These are phyloP conservation scores for Candida maris DNA, from an alignment of 805 yeast species.

Conservation along the genomic window DNA sequence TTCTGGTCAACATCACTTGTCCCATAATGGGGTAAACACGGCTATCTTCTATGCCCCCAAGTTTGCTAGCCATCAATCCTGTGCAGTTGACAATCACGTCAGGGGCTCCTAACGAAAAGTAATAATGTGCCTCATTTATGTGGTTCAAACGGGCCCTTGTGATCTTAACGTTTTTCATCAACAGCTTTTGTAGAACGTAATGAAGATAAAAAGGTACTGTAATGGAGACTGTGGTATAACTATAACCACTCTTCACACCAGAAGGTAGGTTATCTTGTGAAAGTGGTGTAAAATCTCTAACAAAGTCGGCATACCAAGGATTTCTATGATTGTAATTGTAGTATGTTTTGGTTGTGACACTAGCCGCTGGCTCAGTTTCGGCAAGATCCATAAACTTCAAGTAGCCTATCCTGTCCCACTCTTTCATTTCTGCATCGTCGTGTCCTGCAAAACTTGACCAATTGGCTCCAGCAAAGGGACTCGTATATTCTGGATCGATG, in stretches of 20 bases:
- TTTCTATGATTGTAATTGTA: slow-evolving; percentile 19
- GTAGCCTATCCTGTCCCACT: slow-evolving; percentile 50
- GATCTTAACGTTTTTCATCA: slow-evolving; percentile 39
- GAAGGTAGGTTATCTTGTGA: slow-evolving; percentile 35
- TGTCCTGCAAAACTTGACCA: slow-evolving; percentile 59
- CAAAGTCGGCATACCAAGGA: slow-evolving; percentile 51
- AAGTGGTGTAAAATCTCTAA: slow-evolving; percentile 38
- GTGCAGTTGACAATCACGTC: slow-evolving; percentile 55
- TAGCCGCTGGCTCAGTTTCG: slow-evolving; percentile 48
- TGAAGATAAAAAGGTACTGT: slow-evolving; percentile 28
- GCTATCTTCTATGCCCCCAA: slow-evolving; percentile 38
- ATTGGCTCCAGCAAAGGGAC: slow-evolving; percentile 72
- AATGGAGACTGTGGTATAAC: slow-evolving; percentile 36
- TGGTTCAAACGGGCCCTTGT: slow-evolving; percentile 38
- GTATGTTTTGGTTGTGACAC: slow-evolving; percentile 27
- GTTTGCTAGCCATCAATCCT: slow-evolving; percentile 45
- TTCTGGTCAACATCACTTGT: slow-evolving; percentile 51
- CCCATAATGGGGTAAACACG: slow-evolving; percentile 54
- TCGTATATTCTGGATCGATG: slow-evolving; percentile 48
- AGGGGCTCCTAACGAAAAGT: slow-evolving; percentile 37
- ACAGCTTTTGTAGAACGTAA: slow-evolving; percentile 37
- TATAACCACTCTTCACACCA: slow-evolving; percentile 38
- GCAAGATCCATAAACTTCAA: slow-evolving; percentile 44
- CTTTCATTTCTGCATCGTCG: slow-evolving; percentile 32
- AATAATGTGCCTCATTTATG: slow-evolving; percentile 46